These are phyloP conservation scores for Phytophthora niederhauseri DNA, from an alignment of 352 stramenopile genomes.

Conservation along the genomic window DNA sequence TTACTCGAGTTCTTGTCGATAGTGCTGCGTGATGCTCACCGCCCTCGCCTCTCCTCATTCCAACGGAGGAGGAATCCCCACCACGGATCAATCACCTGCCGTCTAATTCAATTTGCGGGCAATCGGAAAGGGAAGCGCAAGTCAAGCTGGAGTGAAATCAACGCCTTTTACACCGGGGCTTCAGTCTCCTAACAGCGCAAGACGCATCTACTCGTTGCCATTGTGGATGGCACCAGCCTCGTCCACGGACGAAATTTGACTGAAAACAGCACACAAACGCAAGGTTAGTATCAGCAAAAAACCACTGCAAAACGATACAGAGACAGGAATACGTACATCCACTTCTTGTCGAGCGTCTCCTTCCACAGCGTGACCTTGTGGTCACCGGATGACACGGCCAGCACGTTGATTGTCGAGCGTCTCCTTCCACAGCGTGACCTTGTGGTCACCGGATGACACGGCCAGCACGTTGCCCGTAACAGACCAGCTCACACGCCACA, in stretches of 20 bases:
- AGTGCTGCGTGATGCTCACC: not conserved
- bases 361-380: conserved; percentile 99
- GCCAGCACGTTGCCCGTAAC: conserved; percentile 98
- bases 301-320: not conserved
- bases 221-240: conserved; percentile 84
- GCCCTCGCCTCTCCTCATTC: conserved; percentile 18
- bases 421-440: conserved; percentile 99
- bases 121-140: conserved; percentile 15
- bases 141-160: conserved; percentile 14
- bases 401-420: conserved; percentile 97
- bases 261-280: conserved; percentile 35
- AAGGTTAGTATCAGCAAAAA: conserved; percentile 2
- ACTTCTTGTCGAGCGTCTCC: conserved; percentile 96
- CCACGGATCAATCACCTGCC: conserved; percentile 8
- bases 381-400: conserved; percentile 97
- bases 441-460: conserved; percentile 97
- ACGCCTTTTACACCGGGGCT: conserved; percentile 16
- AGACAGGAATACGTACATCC: conserved; percentile 77
- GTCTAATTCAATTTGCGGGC: conserved; percentile 25
- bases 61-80: conserved; percentile 11
- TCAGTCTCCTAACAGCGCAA: conserved; percentile 20
- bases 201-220: conserved; percentile 64
- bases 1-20: conserved; percentile 31
- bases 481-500: conserved; percentile 99
- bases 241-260: conserved; percentile 91